Evolutionary conservation across 2,329 filamentous ascomycete species (phyloP), one percentile per base, ranked within the genome.

Genomic region (Tricladium varicosporioides): DNA sequence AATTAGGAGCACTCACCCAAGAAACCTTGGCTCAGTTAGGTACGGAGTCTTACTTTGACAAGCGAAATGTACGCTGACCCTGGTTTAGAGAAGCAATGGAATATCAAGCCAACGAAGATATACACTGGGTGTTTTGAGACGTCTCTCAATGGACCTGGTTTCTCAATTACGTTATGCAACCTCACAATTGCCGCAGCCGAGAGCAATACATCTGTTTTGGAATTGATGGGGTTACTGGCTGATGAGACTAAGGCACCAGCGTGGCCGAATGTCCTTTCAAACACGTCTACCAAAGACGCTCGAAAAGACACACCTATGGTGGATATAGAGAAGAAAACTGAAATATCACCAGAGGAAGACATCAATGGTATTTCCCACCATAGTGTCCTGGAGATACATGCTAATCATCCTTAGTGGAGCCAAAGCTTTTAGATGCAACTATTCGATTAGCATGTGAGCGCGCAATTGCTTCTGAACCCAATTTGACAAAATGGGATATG

Each of bases 131-230:
- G 74, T 2, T 78, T 82, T 47, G 79, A 82, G 58, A 81, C 79
- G 0, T 81, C 78, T 0, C 69, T 83, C 8, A 82, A 83, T 61
- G 80, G 76, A 1, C 80, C 80, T 5, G 80, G 80, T 4, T 83
- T 81, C 72, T 80, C 77, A 7, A 77, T 83, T 32, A 81, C 80
- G 0, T 67, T 83, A 0, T 78, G 78, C 32, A 82, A 82, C 61
- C 69, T 83, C 48, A 75, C 74, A 0, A 61, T 56, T 7, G 69
- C 68, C n/a, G 67, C 70, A 5, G 66, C 62, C 42, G 60, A 68
- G 33, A 65, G 62, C 13, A 62, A 61, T 2, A 57, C 60, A 0
- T 47, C 62, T 0, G 60, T 63, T 2, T 70, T 13, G 1, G 76
- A 78, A 31, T 68, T 82, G 19, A 70, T 81, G 18, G 69, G 72